phyloP scores from a whole-genome alignment of 805 yeast genomes.

The Lachancea lanzarotensis region DNA sequence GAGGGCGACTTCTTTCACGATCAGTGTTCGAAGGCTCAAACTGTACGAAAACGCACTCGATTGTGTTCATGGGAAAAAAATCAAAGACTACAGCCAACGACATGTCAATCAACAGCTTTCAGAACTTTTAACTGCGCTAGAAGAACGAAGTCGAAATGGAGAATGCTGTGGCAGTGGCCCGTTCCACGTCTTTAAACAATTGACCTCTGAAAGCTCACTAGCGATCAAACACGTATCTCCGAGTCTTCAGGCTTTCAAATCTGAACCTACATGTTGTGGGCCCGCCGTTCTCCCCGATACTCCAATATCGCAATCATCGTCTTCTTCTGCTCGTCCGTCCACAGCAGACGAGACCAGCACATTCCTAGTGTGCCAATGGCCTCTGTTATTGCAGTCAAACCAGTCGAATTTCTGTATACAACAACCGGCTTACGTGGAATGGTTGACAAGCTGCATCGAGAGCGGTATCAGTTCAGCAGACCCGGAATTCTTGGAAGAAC shows the following conservation, averaged over 20 bases:
- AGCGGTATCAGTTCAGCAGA: not conserved
- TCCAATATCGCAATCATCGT: constrained; percentile 3
- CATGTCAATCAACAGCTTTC: constrained; percentile 15
- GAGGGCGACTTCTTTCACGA: constrained; percentile 18
- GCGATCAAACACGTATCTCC: not conserved
- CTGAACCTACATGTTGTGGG: not conserved
- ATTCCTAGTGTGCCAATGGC: constrained; percentile 4
- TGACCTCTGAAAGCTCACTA: not conserved
- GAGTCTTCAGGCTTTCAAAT: not conserved
- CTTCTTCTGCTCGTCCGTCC: constrained; percentile 2
- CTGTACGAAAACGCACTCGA: constrained; percentile 25
- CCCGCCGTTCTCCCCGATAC: constrained; percentile 5
- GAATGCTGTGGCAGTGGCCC: constrained; percentile 3
- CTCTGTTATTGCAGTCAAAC: constrained; percentile 2
- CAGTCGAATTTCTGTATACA: constrained; percentile 6
- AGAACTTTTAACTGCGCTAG: constrained; percentile 1
- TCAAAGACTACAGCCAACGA: constrained; percentile 17
- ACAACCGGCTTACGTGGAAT: constrained; percentile 7
- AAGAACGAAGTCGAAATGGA: not conserved
- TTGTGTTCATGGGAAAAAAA: constrained; percentile 18
- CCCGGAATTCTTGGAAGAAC: constrained; percentile 4
- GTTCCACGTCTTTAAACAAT: constrained; percentile 2
- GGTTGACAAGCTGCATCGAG: constrained; percentile 3
- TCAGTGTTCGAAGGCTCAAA: constrained; percentile 28
- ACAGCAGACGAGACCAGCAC: not conserved